Evolutionary conservation across 164 flowering plant species (phyloP), one percentile per base, ranked within the genome.

Genomic region (Piper longum): DNA sequence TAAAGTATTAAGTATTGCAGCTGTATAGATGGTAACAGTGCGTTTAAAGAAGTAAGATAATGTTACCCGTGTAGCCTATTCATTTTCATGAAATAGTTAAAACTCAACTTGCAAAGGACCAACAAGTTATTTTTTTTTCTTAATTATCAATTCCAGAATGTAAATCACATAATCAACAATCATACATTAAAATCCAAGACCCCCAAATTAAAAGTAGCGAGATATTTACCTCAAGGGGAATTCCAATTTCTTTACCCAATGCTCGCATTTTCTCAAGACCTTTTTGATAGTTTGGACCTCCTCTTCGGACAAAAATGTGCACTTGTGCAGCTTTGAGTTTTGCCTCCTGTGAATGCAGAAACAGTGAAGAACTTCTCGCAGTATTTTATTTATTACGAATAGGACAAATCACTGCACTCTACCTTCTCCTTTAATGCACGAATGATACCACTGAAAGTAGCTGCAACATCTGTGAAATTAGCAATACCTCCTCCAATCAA

Each of bases 401-500:
- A 42, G 43, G 5, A 43, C 19, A 5, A 54, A 9, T 14, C n/a
- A 48, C 19, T 9, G 48, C 16, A 16, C 7, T 48, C 11, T n/a
- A 69, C 71, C 67, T 64, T 69, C 59, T 69, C 71, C 67, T 74
- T 76, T 4, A 90, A 72, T 44, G 95, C 92, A 57, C 85, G 74
- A 61, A 88, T 86, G 42, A 90, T 90, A 16, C 93, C 96, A 76
- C 76, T 90, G 67, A 90, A 88, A 41, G 97, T 88, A 40, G 96
- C 85, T 70, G 91, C 97, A 69, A 90, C 95, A 75, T 90, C 97
- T 54, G 95, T 90, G 75, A 88, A 90, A 67, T 88, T 88, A 56
- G 95, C 97, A 70, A 90, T 88, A 52, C 97, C 97, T 0, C 97
- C 97, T 70, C 95, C 97, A 68, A 90, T 83, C 0, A 89, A 74